A percentile compares a stretch with the other conserved stretches of the same genome.
phyloP scores from a whole-genome alignment of 139 green algal species.

The Prasinococcaceae sp. region DNA sequence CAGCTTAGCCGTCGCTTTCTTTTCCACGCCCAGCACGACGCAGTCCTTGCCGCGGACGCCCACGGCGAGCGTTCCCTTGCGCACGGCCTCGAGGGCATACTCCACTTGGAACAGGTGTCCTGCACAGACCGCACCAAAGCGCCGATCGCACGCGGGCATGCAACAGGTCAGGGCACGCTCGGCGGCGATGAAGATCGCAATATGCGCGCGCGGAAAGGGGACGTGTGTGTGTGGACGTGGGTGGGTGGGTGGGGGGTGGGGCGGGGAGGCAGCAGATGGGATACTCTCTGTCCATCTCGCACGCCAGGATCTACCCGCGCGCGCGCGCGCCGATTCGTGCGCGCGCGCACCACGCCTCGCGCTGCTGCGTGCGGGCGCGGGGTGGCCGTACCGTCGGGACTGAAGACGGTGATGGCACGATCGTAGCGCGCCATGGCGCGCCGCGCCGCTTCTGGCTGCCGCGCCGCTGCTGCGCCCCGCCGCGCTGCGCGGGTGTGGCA shows the following conservation, averaged over 20 bases:
- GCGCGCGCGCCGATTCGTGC: no score
- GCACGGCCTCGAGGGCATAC: conserved; percentile 93
- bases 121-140: background rate
- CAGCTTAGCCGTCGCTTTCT: conserved; percentile 88
- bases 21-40: conserved; percentile 88
- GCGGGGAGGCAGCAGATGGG: no score
- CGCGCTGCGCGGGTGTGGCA: no score
- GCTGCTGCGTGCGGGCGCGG: conserved; percentile 46
- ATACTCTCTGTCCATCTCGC: no score
- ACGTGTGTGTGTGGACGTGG: no score
- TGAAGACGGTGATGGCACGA: conserved; percentile 97
- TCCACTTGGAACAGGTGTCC: conserved; percentile 46
- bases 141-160: background rate
- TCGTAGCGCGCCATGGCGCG: conserved; percentile 80
- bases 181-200: no score
- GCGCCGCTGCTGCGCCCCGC: no score
- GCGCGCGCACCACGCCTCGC: background rate
- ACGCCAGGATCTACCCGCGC: no score
- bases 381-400: conserved; percentile 86
- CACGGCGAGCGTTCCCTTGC: conserved; percentile 83
- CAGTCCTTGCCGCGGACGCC: conserved; percentile 74
- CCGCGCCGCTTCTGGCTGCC: no score
- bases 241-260: no score
- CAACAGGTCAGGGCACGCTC: no score
- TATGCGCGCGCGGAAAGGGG: no score